Evolutionary conservation across 345 rosid species (phyloP).

Genomic region (Boechera divaricarpa): DNA sequence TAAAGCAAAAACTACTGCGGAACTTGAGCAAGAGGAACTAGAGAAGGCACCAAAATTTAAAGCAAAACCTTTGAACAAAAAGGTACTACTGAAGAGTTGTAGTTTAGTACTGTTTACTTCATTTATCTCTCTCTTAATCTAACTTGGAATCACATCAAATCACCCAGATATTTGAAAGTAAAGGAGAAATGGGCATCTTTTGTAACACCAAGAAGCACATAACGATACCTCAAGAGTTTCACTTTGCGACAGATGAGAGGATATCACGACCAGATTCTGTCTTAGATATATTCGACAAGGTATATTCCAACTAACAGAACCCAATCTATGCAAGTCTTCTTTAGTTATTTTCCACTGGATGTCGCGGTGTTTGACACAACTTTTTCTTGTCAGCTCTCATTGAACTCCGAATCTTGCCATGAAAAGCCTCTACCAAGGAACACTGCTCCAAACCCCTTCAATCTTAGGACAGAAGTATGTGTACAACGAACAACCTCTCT

Average conservation of each 20-base stretch:
- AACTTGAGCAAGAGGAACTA: conserved; percentile 87
- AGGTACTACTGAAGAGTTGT: conserved; percentile 56
- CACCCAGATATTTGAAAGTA: conserved; percentile 89
- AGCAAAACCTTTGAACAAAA: conserved; percentile 93
- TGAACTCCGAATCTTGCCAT: conserved; percentile 70
- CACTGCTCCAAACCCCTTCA: conserved; percentile 86
- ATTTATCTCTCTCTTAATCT: background rate
- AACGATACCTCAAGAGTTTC: conserved; percentile 89
- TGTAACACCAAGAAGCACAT: conserved; percentile 76
- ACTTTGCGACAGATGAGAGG: conserved; percentile 85
- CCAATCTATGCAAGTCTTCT: conserved; percentile 20
- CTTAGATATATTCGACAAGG: conserved; percentile 86
- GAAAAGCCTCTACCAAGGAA: conserved; percentile 71
- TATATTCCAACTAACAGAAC: conserved; percentile 26
- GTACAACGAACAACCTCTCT: conserved; percentile 22
- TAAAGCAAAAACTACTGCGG: conserved; percentile 72
- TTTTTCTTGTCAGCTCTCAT: conserved; percentile 64
- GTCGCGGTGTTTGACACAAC: conserved; percentile 23
- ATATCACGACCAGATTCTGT: conserved; percentile 67
- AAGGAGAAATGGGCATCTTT: conserved; percentile 87
- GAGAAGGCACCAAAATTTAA: conserved; percentile 92
- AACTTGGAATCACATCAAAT: conserved; percentile 18
- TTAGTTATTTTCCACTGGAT: background rate
- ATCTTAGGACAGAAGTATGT: conserved; percentile 87
- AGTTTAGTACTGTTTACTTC: conserved; percentile 7